Percentiles rank a stretch among this genome's conserved stretches.
Conservation (phyloP, 345 rosid species). For the Lenwebbia sp. region DNA sequence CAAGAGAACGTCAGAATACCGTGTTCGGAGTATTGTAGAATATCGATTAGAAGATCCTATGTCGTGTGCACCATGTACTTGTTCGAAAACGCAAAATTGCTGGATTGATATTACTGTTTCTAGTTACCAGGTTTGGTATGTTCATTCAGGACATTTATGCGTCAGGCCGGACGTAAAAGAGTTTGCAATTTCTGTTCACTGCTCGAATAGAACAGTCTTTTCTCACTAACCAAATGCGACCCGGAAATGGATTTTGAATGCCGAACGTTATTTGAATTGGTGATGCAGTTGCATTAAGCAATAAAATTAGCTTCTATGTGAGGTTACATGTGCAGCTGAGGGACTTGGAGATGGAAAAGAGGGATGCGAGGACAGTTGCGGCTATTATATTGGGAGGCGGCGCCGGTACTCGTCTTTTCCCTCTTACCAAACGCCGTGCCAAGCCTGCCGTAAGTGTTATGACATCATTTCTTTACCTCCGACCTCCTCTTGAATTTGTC, state of each 20-base stretch:
- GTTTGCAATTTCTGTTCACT: neutral
- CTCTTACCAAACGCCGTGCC: conserved; percentile 93
- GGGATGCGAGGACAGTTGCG: conserved; percentile 64
- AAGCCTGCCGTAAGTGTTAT: conserved; percentile 66
- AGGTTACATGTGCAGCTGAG: conserved; percentile 35
- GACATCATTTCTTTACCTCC: neutral
- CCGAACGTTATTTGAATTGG: neutral
- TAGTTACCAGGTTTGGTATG: neutral
- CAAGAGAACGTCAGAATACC: neutral
- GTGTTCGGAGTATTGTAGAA: neutral
- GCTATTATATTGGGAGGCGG: conserved; percentile 93
- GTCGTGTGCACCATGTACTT: neutral
- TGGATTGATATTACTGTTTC: neutral
- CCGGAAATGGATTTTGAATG: neutral
- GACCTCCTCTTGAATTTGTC: neutral
- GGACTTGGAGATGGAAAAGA: conserved; percentile 54
- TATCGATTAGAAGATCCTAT: neutral
- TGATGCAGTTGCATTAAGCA: neutral
- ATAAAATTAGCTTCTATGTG: neutral
- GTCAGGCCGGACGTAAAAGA: neutral
- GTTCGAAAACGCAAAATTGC: neutral
- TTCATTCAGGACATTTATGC: neutral
- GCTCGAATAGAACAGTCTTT: neutral
- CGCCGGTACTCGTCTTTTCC: conserved; percentile 97
- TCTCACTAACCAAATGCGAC: neutral